These are phyloP conservation scores for Solanum chiquidenum DNA, from an alignment of 257 asterid genomes.

Conservation along the genomic window DNA sequence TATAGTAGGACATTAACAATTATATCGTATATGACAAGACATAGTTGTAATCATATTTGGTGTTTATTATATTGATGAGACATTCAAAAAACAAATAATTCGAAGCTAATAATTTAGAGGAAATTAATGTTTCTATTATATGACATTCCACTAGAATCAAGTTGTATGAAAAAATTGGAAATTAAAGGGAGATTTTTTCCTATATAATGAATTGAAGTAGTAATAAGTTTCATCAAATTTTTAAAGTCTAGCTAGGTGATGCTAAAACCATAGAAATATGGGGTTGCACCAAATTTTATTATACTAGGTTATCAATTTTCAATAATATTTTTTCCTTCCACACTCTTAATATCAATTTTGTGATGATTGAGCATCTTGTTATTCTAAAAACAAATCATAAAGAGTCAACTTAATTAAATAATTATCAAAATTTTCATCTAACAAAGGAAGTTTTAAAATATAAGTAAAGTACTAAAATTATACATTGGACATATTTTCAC, in stretches of 20 bases:
- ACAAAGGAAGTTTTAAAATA: not conserved
- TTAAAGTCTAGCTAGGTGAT: not conserved
- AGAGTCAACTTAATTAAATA: not conserved
- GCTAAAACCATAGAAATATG: not conserved
- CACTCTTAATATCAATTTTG: not conserved
- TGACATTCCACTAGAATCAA: not conserved
- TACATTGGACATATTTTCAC: not conserved
- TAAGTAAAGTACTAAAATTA: not conserved
- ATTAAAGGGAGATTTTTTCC: not conserved
- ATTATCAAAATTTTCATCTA: not conserved
- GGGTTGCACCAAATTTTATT: not conserved
- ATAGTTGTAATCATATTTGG: not conserved
- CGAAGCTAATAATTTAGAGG: not conserved
- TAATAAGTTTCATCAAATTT: not conserved
- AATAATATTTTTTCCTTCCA: too few species aligned
- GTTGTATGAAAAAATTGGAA: not conserved
- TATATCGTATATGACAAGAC: not conserved
- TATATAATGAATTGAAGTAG: not conserved
- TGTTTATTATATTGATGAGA: not conserved
- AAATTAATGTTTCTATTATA: not conserved
- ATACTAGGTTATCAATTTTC: not conserved
- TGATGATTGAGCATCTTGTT: not conserved
- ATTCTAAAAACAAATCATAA: not conserved
- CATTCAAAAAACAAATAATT: not conserved
- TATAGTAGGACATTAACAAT: not conserved